Base-by-base conservation (phyloP, 2,329 filamentous ascomycete genomes). In the Ploettnerulaceae sp. region DNA sequence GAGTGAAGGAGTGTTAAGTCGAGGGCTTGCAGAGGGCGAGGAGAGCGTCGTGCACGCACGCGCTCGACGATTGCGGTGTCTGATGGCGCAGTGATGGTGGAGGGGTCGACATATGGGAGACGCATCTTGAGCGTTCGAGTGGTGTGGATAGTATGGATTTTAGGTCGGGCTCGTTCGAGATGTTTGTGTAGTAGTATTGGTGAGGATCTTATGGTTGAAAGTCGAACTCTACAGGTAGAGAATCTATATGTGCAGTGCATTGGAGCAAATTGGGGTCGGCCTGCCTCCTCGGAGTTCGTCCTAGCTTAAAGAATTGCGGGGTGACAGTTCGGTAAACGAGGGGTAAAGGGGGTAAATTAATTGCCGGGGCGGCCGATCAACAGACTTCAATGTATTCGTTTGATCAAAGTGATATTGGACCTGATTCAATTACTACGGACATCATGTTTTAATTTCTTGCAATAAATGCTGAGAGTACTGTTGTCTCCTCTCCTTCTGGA, bases 1-100 rank as follows among this genome's bases (percentile, higher is more conserved):
- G 82, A 77, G 69, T 90, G 86, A 9, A 91, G 74, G 1, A 91
- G 77, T 2, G 86, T 73, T 2, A 88, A 76, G 64, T 91, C 86
- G n/a, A 91, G 77, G 0, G 82, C 68, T 49, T 87, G 84, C 15
- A 91, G 75, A 2, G 83, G 82, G 1, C 84, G 79, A 0, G 85
- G 84, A 2, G 71, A 67, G 18, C 85, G 81, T 12, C 86, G 82
- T 25, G 75, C 79, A 7, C 71, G 68, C 59, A 89, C 79, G 57
- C 82, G 82, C 39, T 70, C 57, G 54, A 85, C 75, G 60, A 88
- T 80, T 25, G 71, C 76, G 1, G 68, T 68, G 5, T 81, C 73
- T 34, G 75, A 69, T 2, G 67, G 54, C 18, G 65, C 64, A 12
- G 68, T 56, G 71, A 66, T 9, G 68, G 66, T 3, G 70, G 76